A percentile compares a stretch with the other conserved stretches of the same genome.
phyloP scores from a whole-genome alignment of 768 basidiomycete genomes.

The Trametes punicea region DNA sequence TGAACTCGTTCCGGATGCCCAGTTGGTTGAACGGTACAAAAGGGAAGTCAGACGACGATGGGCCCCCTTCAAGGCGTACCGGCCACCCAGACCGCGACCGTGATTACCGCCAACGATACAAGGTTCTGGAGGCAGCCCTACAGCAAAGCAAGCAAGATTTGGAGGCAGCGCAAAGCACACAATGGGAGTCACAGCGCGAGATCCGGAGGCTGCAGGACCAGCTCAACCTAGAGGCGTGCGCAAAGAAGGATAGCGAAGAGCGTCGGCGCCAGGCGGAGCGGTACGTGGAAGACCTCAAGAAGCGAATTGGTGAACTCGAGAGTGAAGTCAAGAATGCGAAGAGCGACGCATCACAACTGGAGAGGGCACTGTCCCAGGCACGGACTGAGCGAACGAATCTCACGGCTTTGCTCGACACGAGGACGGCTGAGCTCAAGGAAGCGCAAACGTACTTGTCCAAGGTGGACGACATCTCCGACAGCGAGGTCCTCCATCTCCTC shows the following conservation, averaged over 20 bases:
- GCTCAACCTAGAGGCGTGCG: neutral
- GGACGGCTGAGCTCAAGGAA: constrained; percentile 45
- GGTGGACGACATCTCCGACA: constrained; percentile 41
- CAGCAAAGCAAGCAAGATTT: neutral
- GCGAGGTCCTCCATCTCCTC: constrained; percentile 44
- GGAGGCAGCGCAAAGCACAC: neutral
- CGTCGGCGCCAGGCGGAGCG: neutral
- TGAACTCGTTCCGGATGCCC: too few relatives aligned
- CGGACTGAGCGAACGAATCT: neutral
- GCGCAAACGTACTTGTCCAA: constrained; percentile 46
- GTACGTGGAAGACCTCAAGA: neutral
- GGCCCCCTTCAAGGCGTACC: neutral
- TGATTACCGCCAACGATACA: neutral
- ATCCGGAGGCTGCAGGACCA: neutral
- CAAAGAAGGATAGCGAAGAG: neutral
- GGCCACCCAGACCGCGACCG: neutral
- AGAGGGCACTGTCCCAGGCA: neutral
- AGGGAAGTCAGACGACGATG: neutral
- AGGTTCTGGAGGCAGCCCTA: neutral
- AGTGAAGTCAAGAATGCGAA: neutral
- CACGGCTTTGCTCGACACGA: constrained; percentile 27
- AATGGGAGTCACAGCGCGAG: neutral
- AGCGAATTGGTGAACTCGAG: neutral
- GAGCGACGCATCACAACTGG: neutral
- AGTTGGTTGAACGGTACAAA: neutral